Percentiles rank a stretch among this genome's conserved stretches.
Evolutionary conservation across 345 rosid species (phyloP).

Genomic region (Xanthoceras sorbifolium): DNA sequence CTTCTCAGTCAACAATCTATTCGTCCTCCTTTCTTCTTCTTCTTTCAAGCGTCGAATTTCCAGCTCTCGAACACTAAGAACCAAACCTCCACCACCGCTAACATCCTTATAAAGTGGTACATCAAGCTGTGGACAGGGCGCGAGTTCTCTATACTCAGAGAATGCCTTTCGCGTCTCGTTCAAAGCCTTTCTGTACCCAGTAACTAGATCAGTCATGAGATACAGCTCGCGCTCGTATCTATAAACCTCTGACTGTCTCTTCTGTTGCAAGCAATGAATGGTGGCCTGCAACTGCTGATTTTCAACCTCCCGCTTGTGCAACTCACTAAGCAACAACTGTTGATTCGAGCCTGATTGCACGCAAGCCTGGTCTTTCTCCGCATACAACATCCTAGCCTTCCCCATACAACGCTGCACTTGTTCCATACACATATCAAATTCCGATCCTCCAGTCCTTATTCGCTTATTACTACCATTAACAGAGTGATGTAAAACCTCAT

Average conservation of each 20-base stretch:
- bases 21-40: constrained; percentile 68
- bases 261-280: constrained; percentile 34
- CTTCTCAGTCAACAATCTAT: constrained; percentile 36
- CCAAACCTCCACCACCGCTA: constrained; percentile 74
- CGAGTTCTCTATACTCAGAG: constrained; percentile 52
- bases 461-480: constrained; percentile 69
- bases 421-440: constrained; percentile 50
- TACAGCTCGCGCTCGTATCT: constrained; percentile 72
- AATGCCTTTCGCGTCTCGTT: constrained; percentile 62
- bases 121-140: constrained; percentile 47
- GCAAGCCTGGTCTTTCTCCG: constrained; percentile 50
- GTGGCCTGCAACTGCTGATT: constrained; percentile 3
- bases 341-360: constrained; percentile 48
- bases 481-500: constrained; percentile 48
- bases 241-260: constrained; percentile 47
- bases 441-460: constrained; percentile 55
- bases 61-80: constrained; percentile 59
- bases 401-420: constrained; percentile 45
- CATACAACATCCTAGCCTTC: constrained; percentile 51
- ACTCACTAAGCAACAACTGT: constrained; percentile 50
- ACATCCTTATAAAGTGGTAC: constrained; percentile 77
- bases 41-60: constrained; percentile 62
- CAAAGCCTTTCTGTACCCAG: constrained; percentile 76
- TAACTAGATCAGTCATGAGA: constrained; percentile 65
- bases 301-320: constrained; percentile 42